Conservation (phyloP, 2,329 filamentous ascomycete species). For the Beauveria bassiana region DNA sequence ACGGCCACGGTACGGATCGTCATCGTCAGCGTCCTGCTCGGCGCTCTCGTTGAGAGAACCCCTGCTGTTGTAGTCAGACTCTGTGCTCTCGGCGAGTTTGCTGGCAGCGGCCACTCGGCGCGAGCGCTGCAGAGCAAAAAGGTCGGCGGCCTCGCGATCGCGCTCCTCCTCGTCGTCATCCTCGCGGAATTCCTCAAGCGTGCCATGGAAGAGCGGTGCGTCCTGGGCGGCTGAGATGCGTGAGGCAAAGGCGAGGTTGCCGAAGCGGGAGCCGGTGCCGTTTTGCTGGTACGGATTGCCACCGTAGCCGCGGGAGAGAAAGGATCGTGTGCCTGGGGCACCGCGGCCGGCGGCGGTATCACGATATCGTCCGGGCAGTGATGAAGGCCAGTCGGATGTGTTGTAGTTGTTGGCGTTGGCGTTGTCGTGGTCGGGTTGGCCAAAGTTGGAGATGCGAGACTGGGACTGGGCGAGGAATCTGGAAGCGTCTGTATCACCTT, state of each 20-base stretch:
- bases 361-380: conserved; percentile 24
- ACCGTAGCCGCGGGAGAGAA: conserved; percentile 37
- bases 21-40: conserved; percentile 21
- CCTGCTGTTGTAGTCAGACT: conserved; percentile 52
- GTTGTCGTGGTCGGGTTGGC: conserved; percentile 45
- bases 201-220: conserved; percentile 90
- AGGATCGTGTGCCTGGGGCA: conserved; percentile 30
- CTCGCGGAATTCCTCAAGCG: conserved; percentile 82
- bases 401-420: conserved; percentile 10
- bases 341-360: conserved; percentile 22
- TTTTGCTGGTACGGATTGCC: conserved; percentile 82
- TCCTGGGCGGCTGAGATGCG: conserved; percentile 65
- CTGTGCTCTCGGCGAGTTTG: conserved; percentile 76
- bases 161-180: conserved; percentile 90
- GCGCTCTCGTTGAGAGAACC: conserved; percentile 28
- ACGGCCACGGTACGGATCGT: conserved; percentile 35
- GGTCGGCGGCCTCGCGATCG: conserved; percentile 85
- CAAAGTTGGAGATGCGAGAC: conserved; percentile 72
- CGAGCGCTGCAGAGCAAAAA: conserved; percentile 85
- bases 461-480: conserved; percentile 95
- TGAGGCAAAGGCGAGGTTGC: conserved; percentile 65
- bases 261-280: conserved; percentile 62
- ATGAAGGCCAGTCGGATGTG: conserved; percentile 26
- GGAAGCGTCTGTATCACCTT: conserved; percentile 67
- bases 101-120: conserved; percentile 80